Evolutionary conservation across 805 yeast species (phyloP), one percentile per base, ranked within the genome.

Genomic region (Starmerella riodocensis): DNA sequence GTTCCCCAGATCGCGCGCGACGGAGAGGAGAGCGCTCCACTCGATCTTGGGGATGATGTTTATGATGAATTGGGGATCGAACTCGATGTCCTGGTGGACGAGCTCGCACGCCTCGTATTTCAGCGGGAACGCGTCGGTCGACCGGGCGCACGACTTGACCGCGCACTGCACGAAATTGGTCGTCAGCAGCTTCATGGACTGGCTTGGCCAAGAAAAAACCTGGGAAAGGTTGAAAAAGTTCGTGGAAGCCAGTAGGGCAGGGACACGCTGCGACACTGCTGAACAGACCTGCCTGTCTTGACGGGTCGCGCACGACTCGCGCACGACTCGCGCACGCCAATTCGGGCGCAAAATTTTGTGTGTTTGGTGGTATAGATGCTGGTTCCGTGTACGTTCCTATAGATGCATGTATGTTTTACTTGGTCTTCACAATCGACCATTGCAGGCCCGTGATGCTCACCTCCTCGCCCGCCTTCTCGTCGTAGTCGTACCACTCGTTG

Each of bases 111-210:
- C 67, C 18, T 73, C 70, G 56, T 70, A 88, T 44, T 67, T 66
- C 41, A 91, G 68, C 2, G 98, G 98, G 56, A 85, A 91, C 16
- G 93, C 74, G 5, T 74, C 73, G 12, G 72, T 70, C 5, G 88
- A 70, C 12, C 74, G 63, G 32, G 78, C 84, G 56, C 98, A 91
- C 2, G 75, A 53, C 54, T 78, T 77, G 45, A 84, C 80, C 0
- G 97, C 85, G 61, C 98, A 91, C 57, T 79, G 84, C 46, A 91
- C 93, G 61, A 91, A 91, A 61, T 91, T 91, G 11, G 96, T 82
- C n/a, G 98, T 88, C 21, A 91, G 65, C 53, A 88, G 75, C 63
- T 91, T 88, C 98, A 88, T 88, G n/a, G n/a, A n/a, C n/a, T n/a
- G n/a, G n/a, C n/a, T n/a, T n/a, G n/a, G n/a, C n/a, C n/a, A n/a